phyloP scores from a whole-genome alignment of 2,329 filamentous ascomycete genomes.

The Metarhizium album region DNA sequence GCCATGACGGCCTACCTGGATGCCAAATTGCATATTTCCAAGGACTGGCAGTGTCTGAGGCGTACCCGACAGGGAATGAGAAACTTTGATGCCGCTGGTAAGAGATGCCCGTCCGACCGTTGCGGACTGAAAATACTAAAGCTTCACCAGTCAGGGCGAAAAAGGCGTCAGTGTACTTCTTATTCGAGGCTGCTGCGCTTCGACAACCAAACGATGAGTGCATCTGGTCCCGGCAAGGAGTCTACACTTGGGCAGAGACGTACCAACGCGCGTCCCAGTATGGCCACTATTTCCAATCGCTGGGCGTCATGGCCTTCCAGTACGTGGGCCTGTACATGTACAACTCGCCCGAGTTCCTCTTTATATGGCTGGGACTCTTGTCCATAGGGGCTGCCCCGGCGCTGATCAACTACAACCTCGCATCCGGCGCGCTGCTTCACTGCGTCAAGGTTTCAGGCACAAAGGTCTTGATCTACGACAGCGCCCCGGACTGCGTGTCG shows the following conservation, averaged over 20 bases:
- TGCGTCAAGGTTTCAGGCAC: slow-evolving; percentile 5
- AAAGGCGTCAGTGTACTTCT: slow-evolving; percentile 5
- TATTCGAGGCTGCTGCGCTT: slow-evolving; percentile 1
- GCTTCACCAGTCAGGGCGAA: slow-evolving; percentile 3
- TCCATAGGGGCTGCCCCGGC: slow-evolving; percentile 8
- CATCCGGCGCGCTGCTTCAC: slow-evolving; percentile 2
- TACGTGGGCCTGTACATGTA: slow-evolving; percentile 7
- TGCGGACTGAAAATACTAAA: neutral
- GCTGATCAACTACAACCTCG: slow-evolving; percentile 7
- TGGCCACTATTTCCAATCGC: slow-evolving; percentile 6
- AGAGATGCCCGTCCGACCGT: neutral
- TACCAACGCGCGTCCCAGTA: slow-evolving; percentile 6
- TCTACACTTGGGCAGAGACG: slow-evolving; percentile 6
- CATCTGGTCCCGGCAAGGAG: slow-evolving; percentile 7
- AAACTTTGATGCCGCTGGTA: slow-evolving; percentile 3
- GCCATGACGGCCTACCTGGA: slow-evolving; percentile 6
- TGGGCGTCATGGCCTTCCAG: slow-evolving; percentile 1
- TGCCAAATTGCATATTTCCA: slow-evolving; percentile 5
- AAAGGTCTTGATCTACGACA: slow-evolving; percentile 2
- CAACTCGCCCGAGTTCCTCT: slow-evolving; percentile 6
- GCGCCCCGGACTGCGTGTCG: slow-evolving; percentile 2
- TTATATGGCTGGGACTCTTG: slow-evolving; percentile 7
- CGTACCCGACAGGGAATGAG: neutral
- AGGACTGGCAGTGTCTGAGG: slow-evolving; percentile 2
- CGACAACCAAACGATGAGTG: slow-evolving; percentile 3